These are phyloP conservation scores for Corymbia maculata DNA, from an alignment of 345 rosid species.

Conservation along the genomic window DNA sequence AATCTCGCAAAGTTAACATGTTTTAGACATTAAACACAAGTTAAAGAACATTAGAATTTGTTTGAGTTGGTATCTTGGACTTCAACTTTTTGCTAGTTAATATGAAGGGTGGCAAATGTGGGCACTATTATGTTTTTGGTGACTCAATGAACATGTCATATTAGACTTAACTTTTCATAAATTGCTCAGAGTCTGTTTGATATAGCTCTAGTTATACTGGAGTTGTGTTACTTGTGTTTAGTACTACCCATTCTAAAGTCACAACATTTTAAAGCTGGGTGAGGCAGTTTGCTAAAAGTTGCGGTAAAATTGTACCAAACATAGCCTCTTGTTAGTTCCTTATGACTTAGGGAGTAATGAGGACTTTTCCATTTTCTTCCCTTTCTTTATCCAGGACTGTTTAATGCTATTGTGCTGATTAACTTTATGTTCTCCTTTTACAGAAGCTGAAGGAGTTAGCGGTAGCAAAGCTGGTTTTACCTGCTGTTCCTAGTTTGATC, in stretches of 20 bases:
- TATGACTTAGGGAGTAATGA: background rate
- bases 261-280: background rate
- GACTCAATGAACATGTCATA: background rate
- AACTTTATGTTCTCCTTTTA: background rate
- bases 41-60: background rate
- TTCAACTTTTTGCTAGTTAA: background rate
- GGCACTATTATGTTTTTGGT: background rate
- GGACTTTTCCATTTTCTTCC: background rate
- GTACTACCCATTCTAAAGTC: background rate
- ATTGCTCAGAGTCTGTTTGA: background rate
- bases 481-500: constrained; percentile 26
- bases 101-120: background rate
- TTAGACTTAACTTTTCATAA: background rate
- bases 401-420: background rate
- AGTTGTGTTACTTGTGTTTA: background rate
- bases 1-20: background rate
- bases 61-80: background rate
- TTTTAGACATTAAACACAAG: background rate
- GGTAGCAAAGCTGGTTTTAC: constrained; percentile 38
- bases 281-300: background rate
- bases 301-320: background rate
- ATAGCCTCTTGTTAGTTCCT: background rate
- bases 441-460: constrained; percentile 38
- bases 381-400: background rate
- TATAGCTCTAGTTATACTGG: background rate